Evolutionary conservation across 495 filamentous ascomycete genomes (phyloP).

Genomic region (Xylaria palmicola): DNA sequence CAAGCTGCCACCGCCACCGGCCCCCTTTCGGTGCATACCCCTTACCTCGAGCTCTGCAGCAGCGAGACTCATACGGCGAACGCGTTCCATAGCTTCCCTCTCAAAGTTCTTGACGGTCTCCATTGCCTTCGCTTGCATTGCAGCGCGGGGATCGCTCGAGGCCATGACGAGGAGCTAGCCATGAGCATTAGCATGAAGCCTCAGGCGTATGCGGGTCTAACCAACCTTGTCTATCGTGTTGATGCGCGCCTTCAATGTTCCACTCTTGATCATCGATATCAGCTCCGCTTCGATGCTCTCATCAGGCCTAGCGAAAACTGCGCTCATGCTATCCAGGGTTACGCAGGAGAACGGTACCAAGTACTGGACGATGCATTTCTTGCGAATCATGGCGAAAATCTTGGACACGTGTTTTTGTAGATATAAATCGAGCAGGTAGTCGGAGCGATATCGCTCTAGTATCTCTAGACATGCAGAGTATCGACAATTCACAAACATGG

Average conservation of each 20-base stretch:
- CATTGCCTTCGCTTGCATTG: slow-evolving; percentile 67
- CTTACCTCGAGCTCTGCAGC: slow-evolving; percentile 74
- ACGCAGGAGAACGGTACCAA: slow-evolving; percentile 77
- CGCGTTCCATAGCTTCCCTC: slow-evolving; percentile 66
- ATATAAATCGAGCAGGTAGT: slow-evolving; percentile 89
- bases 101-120: slow-evolving; percentile 69
- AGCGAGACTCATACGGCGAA: slow-evolving; percentile 72
- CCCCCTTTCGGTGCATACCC: slow-evolving; percentile 21
- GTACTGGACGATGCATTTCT: slow-evolving; percentile 91
- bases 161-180: slow-evolving; percentile 66
- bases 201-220: not conserved
- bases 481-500: slow-evolving; percentile 81
- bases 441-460: slow-evolving; percentile 73
- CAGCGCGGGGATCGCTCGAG: slow-evolving; percentile 58
- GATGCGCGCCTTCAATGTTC: slow-evolving; percentile 73
- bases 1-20: slow-evolving; percentile 3
- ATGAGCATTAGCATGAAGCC: not conserved
- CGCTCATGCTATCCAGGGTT: slow-evolving; percentile 65
- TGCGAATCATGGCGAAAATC: slow-evolving; percentile 72
- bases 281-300: slow-evolving; percentile 74
- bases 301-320: slow-evolving; percentile 57
- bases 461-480: slow-evolving; percentile 81
- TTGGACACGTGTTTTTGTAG: slow-evolving; percentile 71
- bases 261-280: slow-evolving; percentile 68
- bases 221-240: slow-evolving; percentile 75